Percentiles rank a stretch among this genome's conserved stretches.
Conservation (phyloP, 2,329 filamentous ascomycete species). For the Penicillium crustosum region DNA sequence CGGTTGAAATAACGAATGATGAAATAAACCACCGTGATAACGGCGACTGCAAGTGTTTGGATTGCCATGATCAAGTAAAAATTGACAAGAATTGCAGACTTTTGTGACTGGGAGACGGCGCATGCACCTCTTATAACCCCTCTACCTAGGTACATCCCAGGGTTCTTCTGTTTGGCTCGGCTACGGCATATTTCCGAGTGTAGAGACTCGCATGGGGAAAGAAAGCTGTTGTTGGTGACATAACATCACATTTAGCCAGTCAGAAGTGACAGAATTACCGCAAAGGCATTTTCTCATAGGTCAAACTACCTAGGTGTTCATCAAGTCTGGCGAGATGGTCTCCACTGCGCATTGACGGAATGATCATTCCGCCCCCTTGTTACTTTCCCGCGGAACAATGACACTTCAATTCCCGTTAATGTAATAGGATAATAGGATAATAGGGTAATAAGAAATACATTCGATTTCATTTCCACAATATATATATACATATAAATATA, state of each 20-base stretch:
- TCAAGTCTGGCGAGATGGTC: background rate
- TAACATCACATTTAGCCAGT: background rate
- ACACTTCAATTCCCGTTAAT: background rate
- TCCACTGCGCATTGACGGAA: conserved; percentile 7
- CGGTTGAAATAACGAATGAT: conserved; percentile 45
- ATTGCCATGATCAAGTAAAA: conserved; percentile 26
- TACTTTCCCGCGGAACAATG: background rate
- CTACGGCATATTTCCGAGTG: conserved; percentile 10
- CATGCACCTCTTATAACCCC: conserved; percentile 15
- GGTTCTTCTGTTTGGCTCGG: background rate
- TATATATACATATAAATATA: too few relatives aligned
- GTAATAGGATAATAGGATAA: too few relatives aligned
- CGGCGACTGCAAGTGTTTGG: conserved; percentile 34
- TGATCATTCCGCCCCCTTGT: conserved; percentile 8
- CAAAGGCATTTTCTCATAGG: background rate
- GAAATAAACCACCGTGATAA: conserved; percentile 40
- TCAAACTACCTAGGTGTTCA: background rate
- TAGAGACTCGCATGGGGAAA: background rate
- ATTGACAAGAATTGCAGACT: background rate
- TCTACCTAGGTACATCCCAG: background rate
- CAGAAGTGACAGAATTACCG: background rate
- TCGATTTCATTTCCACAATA: too few relatives aligned
- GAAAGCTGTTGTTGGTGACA: background rate
- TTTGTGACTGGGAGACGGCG: background rate
- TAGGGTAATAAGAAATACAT: too few relatives aligned